Evolutionary conservation across 495 filamentous ascomycete genomes (phyloP).

Genomic region (Penicillium coprophilum): DNA sequence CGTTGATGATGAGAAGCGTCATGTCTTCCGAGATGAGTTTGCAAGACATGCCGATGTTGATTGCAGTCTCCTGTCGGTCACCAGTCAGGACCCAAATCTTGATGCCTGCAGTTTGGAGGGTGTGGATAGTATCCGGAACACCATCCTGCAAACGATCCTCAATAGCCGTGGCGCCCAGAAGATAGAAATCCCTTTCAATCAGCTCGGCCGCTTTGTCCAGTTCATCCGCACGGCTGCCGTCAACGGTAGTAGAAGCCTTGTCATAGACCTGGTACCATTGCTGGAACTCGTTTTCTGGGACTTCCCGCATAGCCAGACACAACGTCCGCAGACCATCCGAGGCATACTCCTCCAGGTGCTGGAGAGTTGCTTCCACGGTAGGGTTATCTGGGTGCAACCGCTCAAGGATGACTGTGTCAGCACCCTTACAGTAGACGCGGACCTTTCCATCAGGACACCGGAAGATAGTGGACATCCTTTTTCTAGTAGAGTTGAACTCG

Average conservation of each 20-base stretch:
- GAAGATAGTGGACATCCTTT: constrained; percentile 97
- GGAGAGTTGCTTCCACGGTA: constrained; percentile 79
- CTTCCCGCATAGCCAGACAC: constrained; percentile 91
- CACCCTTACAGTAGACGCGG: constrained; percentile 91
- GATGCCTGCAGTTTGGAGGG: constrained; percentile 93
- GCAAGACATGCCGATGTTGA: constrained; percentile 99
- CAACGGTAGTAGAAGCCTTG: constrained; percentile 85
- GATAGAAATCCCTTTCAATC: constrained; percentile 86
- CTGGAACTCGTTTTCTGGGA: constrained; percentile 86
- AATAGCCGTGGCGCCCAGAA: constrained; percentile 95
- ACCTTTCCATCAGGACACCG: constrained; percentile 96
- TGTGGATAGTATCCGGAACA: constrained; percentile 98
- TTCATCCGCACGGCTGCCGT: constrained; percentile 89
- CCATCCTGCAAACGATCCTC: constrained; percentile 97
- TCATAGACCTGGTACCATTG: constrained; percentile 89
- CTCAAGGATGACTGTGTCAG: constrained; percentile 95
- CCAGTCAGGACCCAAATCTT: constrained; percentile 99
- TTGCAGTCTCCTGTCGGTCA: constrained; percentile 97
- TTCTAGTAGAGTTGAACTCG: constrained; percentile 98
- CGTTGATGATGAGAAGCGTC: constrained; percentile 95
- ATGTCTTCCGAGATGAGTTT: constrained; percentile 99
- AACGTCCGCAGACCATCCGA: constrained; percentile 94
- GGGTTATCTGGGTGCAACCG: constrained; percentile 77
- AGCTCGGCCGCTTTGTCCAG: constrained; percentile 96
- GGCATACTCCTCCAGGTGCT: constrained; percentile 97